These are phyloP conservation scores for Fusarium sp. DNA, from an alignment of 2,329 filamentous ascomycete species.

Conservation along the genomic window DNA sequence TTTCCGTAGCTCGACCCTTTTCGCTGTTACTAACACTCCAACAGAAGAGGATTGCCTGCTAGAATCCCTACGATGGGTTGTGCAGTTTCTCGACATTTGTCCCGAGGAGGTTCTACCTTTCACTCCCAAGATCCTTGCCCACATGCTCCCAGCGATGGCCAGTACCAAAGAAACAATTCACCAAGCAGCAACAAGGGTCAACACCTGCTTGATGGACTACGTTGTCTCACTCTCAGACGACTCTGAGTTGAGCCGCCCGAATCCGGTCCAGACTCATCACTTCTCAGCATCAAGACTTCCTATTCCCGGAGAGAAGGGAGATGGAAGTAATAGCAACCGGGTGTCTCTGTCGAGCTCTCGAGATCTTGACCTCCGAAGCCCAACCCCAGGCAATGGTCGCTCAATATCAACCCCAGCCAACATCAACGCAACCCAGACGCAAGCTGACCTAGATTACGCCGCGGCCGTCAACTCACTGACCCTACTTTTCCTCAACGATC, in stretches of 20 bases:
- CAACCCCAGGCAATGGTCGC: constrained; percentile 59
- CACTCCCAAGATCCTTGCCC: constrained; percentile 87
- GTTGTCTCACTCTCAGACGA: constrained; percentile 90
- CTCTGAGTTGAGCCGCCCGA: constrained; percentile 45
- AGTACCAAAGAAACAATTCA: constrained; percentile 90
- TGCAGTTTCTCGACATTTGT: constrained; percentile 95
- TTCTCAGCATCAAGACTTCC: constrained; percentile 53
- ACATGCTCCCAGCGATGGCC: constrained; percentile 92
- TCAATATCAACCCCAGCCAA: constrained; percentile 56
- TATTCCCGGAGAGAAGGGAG: constrained; percentile 54
- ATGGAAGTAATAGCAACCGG: constrained; percentile 58
- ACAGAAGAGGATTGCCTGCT: constrained; percentile 89
- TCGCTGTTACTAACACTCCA: constrained; percentile 21
- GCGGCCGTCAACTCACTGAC: constrained; percentile 93
- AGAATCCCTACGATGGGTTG: constrained; percentile 92
- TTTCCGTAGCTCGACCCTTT: background rate
- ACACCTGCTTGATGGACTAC: constrained; percentile 89
- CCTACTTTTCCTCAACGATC: constrained; percentile 91
- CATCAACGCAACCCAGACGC: constrained; percentile 55
- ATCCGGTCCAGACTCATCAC: constrained; percentile 40
- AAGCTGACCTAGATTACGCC: constrained; percentile 89
- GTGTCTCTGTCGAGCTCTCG: constrained; percentile 61
- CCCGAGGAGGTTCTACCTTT: constrained; percentile 96
- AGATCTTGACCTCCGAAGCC: constrained; percentile 61
- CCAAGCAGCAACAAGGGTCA: constrained; percentile 86